A percentile compares a stretch with the other conserved stretches of the same genome.
phyloP scores from a whole-genome alignment of 2,329 filamentous ascomycete species.

The Trematosphaeria pertusa region DNA sequence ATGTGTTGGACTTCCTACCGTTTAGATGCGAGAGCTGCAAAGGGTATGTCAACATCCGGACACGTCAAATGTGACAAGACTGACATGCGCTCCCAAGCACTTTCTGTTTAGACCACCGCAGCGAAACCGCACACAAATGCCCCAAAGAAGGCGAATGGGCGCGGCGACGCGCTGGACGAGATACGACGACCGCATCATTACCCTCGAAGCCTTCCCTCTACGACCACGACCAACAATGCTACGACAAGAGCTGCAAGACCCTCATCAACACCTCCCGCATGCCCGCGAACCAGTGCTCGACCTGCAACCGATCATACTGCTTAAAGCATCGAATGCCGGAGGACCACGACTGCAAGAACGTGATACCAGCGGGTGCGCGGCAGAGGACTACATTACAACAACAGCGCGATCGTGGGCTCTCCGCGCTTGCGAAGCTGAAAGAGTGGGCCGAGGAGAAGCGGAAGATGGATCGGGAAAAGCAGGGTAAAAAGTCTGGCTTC shows the following conservation, averaged over 20 bases:
- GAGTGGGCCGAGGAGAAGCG: slow-evolving; percentile 82
- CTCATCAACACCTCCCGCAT: slow-evolving; percentile 72
- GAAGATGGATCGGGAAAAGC: slow-evolving; percentile 69
- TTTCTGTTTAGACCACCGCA: slow-evolving; percentile 93
- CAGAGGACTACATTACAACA: slow-evolving; percentile 53
- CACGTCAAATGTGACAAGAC: too few relatives aligned
- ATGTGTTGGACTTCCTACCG: slow-evolving; percentile 94
- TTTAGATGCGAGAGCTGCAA: slow-evolving; percentile 91
- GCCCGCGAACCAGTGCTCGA: slow-evolving; percentile 73
- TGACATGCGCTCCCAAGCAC: too few relatives aligned
- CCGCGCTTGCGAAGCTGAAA: slow-evolving; percentile 77
- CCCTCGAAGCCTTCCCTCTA: slow-evolving; percentile 62
- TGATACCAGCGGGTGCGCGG: slow-evolving; percentile 66
- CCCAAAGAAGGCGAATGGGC: slow-evolving; percentile 68
- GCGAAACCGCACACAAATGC: slow-evolving; percentile 80
- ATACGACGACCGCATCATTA: slow-evolving; percentile 30
- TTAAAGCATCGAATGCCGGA: slow-evolving; percentile 77
- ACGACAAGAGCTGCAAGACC: slow-evolving; percentile 70
- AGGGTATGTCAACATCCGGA: slow-evolving; percentile 56
- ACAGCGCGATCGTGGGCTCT: slow-evolving; percentile 69
- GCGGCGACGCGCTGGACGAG: slow-evolving; percentile 51
- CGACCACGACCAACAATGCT: slow-evolving; percentile 72
- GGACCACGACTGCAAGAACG: slow-evolving; percentile 83
- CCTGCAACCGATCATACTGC: slow-evolving; percentile 77
- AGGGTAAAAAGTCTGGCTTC: slow-evolving; percentile 33